A percentile compares a stretch with the other conserved stretches of the same genome.
Evolutionary conservation across 768 basidiomycete genomes (phyloP).

Genomic region (Cytidiella melzeri): DNA sequence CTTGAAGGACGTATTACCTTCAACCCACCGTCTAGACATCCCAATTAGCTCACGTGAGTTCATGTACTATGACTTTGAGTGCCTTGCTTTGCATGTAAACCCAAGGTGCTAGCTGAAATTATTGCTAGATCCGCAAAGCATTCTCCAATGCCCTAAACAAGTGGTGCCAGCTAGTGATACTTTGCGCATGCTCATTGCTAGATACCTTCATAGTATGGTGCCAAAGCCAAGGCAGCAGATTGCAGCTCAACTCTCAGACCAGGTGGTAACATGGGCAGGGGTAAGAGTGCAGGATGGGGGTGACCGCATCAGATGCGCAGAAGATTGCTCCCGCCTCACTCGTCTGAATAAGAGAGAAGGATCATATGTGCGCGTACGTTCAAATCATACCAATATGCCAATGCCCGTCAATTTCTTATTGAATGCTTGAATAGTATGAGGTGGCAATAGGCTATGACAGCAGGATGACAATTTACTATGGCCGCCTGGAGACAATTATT

Average conservation of each 20-base stretch:
- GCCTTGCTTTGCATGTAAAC: background rate
- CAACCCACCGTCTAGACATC: background rate
- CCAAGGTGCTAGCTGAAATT: background rate
- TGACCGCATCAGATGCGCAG: background rate
- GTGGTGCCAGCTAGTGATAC: background rate
- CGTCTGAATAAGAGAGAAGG: background rate
- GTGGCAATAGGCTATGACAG: background rate
- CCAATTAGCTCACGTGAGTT: background rate
- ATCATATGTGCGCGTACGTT: conserved; percentile 1
- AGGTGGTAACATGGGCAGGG: background rate
- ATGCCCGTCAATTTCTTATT: too few species aligned
- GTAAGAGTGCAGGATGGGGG: background rate
- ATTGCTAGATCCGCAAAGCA: conserved; percentile 1
- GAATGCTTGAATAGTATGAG: too few species aligned
- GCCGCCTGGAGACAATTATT: conserved; percentile 1
- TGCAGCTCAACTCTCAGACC: background rate
- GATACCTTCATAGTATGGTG: background rate
- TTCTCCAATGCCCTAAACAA: background rate
- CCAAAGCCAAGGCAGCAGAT: background rate
- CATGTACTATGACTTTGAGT: conserved; percentile 1
- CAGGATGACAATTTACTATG: background rate
- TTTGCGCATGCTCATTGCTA: background rate
- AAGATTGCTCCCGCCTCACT: too few species aligned
- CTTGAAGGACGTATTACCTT: background rate
- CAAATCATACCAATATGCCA: background rate